Evolutionary conservation across 495 filamentous ascomycete species (phyloP), one percentile per base, ranked within the genome.

Genomic region (Amorphotheca resinae): DNA sequence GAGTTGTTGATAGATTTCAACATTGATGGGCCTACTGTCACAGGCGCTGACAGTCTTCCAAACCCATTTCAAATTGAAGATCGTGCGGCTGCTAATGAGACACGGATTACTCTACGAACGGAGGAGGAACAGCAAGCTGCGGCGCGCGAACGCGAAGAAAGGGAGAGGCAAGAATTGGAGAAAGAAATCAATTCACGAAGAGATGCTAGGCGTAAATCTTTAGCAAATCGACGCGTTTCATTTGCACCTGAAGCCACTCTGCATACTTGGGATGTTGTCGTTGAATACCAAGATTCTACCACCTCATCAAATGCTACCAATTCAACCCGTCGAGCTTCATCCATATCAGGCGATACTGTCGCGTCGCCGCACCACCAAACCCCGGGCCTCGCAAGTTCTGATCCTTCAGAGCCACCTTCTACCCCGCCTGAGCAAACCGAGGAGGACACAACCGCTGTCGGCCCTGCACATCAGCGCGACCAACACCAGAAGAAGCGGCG

Each of bases 211-310:
- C 73, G 91, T 32, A 95, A 95, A 54, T 95, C 88, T 1, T 73
- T 94, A 47, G 87, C 84, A 23, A 89, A 91, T 61, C 83, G 93
- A 53, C 77, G 91, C 45, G 91, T 99, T 30, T 95, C 89, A 0
- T 99, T 99, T 57, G 91, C 91, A 4, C 91, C 91, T 1, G 91
- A 99, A 61, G 91, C 91, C 11, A 99, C 91, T 7, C 66, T 99
- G 23, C 91, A 99, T 57, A 99, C 91, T 2, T 99, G 93, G 77
- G 87, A 95, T 56, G 88, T 95, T 40, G 74, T 93, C 2, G 89
- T 96, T 51, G 80, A 89, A 42, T 74, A 79, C 46, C 84, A 86
- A 46, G 87, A 93, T 55, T 84, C 82, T 23, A 93, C 86, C 0
- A 84, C 82, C 11, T 93, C 87, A 3, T 87, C 84, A 23, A 72